These are phyloP conservation scores for Neopestalotiopsis sp. DNA, from an alignment of 2,329 filamentous ascomycete species.

Conservation along the genomic window DNA sequence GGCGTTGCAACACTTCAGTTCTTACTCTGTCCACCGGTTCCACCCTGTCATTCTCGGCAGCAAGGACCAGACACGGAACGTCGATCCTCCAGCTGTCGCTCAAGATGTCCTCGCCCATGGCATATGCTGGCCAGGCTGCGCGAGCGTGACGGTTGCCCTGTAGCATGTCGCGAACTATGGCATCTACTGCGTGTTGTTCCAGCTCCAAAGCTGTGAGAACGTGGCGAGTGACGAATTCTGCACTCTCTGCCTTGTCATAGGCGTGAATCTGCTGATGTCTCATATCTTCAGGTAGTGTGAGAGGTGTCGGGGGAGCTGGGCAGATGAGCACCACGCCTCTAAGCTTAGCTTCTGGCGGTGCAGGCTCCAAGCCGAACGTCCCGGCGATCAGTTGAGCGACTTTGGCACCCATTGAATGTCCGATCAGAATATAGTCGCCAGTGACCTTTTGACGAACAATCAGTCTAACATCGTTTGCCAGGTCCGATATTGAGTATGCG, in stretches of 20 bases:
- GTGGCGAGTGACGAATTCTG: conserved; percentile 36
- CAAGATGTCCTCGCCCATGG: conserved; percentile 1
- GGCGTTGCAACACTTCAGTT: not conserved
- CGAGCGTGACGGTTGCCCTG: conserved; percentile 34
- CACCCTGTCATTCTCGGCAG: not conserved
- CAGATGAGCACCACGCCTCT: conserved; percentile 39
- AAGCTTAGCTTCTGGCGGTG: conserved; percentile 17
- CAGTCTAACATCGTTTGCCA: conserved; percentile 28
- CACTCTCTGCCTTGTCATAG: conserved; percentile 33
- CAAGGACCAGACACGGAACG: not conserved
- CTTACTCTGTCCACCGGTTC: not conserved
- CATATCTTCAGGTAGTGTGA: conserved; percentile 38
- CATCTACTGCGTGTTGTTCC: conserved; percentile 18
- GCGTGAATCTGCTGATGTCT: conserved; percentile 38
- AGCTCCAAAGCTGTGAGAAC: conserved; percentile 33
- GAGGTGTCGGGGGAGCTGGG: conserved; percentile 38
- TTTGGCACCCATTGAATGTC: conserved; percentile 46
- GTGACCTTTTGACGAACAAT: conserved; percentile 26
- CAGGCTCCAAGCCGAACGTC: not conserved
- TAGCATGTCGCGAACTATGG: conserved; percentile 34
- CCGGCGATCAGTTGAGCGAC: conserved; percentile 34
- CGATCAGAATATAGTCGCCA: conserved; percentile 36
- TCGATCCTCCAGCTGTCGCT: not conserved
- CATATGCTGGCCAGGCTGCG: conserved; percentile 37
- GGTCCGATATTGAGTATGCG: conserved; percentile 35